phyloP scores from a whole-genome alignment of 2,329 filamentous ascomycete genomes.

The Cytospora mali region DNA sequence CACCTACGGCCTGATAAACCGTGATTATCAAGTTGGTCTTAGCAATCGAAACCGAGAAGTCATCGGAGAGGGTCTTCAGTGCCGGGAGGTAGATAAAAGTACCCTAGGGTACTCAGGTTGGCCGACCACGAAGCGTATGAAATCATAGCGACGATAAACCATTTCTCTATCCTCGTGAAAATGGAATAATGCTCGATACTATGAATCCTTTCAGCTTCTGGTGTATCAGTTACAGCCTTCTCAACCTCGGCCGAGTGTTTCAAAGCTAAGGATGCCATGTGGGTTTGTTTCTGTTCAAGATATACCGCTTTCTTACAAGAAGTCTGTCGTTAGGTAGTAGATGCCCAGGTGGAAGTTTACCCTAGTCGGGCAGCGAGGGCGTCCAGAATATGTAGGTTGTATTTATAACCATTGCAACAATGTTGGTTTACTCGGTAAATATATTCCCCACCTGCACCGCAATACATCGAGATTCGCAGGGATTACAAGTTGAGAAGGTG shows the following conservation, averaged over 20 bases:
- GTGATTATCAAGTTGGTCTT: slow-evolving; percentile 1
- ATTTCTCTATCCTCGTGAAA: background rate
- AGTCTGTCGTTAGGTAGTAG: too few species aligned
- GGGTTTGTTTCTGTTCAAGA: too few species aligned
- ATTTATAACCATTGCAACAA: too few species aligned
- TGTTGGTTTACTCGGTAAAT: too few species aligned
- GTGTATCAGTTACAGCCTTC: background rate
- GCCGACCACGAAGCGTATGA: slow-evolving; percentile 5
- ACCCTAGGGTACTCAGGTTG: slow-evolving; percentile 3
- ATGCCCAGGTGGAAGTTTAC: too few species aligned
- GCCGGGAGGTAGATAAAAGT: slow-evolving; percentile 10
- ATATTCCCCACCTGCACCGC: too few species aligned
- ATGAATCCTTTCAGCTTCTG: background rate
- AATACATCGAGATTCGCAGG: too few species aligned
- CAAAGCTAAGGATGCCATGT: too few species aligned
- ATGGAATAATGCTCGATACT: background rate
- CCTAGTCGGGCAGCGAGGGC: too few species aligned
- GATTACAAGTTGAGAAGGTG: too few species aligned
- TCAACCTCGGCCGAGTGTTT: background rate
- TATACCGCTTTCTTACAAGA: too few species aligned
- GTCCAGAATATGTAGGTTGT: too few species aligned
- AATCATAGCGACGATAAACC: slow-evolving; percentile 1
- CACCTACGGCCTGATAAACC: background rate
- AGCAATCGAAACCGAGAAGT: background rate
- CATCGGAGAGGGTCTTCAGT: background rate